Percentiles rank a stretch among this genome's conserved stretches.
Evolutionary conservation across 305 asterid genomes (phyloP).

Genomic region (Solanum hybrid): DNA sequence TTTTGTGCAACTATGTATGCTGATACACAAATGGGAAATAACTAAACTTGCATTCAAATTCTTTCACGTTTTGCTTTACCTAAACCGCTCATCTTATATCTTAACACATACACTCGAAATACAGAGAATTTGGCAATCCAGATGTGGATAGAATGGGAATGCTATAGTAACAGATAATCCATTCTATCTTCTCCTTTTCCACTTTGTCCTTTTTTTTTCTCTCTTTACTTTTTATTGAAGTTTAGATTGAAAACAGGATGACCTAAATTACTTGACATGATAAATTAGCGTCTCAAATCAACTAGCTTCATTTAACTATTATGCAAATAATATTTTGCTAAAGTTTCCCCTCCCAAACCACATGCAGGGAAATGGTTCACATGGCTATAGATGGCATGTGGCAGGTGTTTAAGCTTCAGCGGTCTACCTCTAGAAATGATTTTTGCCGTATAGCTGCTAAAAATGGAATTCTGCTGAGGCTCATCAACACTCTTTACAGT

Average conservation of each 20-base stretch:
- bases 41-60: not conserved
- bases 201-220: not conserved
- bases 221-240: not conserved
- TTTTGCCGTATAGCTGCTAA: constrained; percentile 95
- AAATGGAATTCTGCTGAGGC: constrained; percentile 88
- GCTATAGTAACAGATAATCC: not conserved
- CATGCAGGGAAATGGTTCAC: constrained; percentile 97
- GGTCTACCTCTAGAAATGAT: constrained; percentile 86
- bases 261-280: not conserved
- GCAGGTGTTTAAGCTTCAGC: constrained; percentile 99
- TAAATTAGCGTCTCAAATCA: not conserved
- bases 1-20: not conserved
- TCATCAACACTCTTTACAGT: constrained; percentile 86
- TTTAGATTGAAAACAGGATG: not conserved
- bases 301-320: not conserved
- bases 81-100: not conserved
- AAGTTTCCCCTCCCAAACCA: not conserved
- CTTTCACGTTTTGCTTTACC: not conserved
- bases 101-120: not conserved
- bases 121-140: not conserved
- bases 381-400: constrained; percentile 99
- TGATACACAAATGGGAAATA: not conserved
- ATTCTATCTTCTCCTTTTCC: not conserved
- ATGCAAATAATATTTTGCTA: not conserved
- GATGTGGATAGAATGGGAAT: not conserved